These are phyloP conservation scores for Diversispora epigaea DNA, from an alignment of 192 early-diverging fungal genomes.

Conservation along the genomic window DNA sequence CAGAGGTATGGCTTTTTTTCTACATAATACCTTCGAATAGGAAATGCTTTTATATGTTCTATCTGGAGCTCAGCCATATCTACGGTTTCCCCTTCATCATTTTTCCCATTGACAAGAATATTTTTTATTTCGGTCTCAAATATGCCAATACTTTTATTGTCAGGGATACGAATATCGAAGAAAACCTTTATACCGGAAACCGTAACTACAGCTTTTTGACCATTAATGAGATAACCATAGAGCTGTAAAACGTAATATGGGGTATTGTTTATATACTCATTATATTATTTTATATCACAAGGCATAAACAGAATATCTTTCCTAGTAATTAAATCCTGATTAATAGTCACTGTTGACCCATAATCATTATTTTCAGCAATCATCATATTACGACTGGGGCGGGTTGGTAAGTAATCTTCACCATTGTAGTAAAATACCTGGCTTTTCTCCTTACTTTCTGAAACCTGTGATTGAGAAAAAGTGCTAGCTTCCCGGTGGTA, in stretches of 20 bases:
- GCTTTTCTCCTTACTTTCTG: no score
- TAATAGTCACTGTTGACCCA: no score
- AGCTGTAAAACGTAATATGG: constrained; percentile 11
- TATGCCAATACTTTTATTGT: no score
- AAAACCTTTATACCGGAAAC: no score
- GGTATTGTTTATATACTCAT: constrained; percentile 12
- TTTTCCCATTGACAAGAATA: background rate
- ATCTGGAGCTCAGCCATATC: background rate
- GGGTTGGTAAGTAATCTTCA: constrained; percentile 1
- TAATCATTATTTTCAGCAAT: background rate
- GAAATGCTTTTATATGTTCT: no score
- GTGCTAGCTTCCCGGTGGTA: background rate
- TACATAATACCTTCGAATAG: no score
- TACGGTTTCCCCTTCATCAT: background rate
- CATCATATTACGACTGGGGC: background rate
- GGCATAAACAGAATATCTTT: constrained; percentile 23
- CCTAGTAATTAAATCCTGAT: no score
- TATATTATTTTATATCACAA: no score
- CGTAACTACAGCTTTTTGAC: background rate
- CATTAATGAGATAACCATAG: constrained; percentile 14
- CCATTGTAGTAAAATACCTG: background rate
- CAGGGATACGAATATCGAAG: no score
- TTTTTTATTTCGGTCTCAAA: constrained; percentile 1
- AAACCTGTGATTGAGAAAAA: no score
- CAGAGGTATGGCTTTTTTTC: no score